Percentiles rank a stretch among this genome's conserved stretches.
Conservation (phyloP, 495 filamentous ascomycete species). For the Aspergillus ellipticus region DNA sequence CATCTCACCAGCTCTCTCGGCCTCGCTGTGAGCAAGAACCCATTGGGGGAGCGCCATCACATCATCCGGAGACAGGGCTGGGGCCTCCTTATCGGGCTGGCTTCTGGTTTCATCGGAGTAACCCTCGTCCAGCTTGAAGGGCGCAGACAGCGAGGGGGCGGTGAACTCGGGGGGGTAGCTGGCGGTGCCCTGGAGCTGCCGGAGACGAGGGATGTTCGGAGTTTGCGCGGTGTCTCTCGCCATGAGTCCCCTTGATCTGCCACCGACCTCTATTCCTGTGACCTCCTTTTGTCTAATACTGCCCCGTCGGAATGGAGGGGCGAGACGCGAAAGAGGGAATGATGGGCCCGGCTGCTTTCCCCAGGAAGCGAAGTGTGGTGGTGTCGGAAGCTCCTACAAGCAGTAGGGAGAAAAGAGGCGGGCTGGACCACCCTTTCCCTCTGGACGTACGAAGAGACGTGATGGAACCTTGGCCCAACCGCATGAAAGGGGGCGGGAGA, state of each 20-base stretch:
- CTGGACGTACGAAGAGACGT: neutral
- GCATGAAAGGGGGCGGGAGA: neutral
- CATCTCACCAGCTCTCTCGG: slow-evolving; percentile 51
- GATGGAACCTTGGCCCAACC: neutral
- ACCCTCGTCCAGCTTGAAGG: slow-evolving; percentile 60
- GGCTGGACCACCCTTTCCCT: neutral
- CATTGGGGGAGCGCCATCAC: slow-evolving; percentile 48
- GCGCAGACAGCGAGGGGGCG: slow-evolving; percentile 34
- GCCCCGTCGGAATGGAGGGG: neutral
- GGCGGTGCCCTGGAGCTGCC: slow-evolving; percentile 24
- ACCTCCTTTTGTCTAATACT: neutral
- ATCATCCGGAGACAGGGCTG: slow-evolving; percentile 33
- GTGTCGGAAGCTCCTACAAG: neutral
- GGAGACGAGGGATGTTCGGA: slow-evolving; percentile 18
- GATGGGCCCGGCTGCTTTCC: neutral
- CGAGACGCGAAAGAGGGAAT: neutral
- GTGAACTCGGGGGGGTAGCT: slow-evolving; percentile 24
- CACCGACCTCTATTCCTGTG: neutral
- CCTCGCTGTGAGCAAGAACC: slow-evolving; percentile 49
- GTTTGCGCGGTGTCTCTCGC: slow-evolving; percentile 27
- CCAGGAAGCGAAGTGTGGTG: neutral
- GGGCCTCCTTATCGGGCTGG: slow-evolving; percentile 44
- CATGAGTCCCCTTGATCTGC: slow-evolving; percentile 18
- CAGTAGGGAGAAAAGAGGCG: neutral
- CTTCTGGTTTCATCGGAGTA: slow-evolving; percentile 63